Evolutionary conservation across 495 filamentous ascomycete species (phyloP).

Genomic region (Penicillium malachiteum): DNA sequence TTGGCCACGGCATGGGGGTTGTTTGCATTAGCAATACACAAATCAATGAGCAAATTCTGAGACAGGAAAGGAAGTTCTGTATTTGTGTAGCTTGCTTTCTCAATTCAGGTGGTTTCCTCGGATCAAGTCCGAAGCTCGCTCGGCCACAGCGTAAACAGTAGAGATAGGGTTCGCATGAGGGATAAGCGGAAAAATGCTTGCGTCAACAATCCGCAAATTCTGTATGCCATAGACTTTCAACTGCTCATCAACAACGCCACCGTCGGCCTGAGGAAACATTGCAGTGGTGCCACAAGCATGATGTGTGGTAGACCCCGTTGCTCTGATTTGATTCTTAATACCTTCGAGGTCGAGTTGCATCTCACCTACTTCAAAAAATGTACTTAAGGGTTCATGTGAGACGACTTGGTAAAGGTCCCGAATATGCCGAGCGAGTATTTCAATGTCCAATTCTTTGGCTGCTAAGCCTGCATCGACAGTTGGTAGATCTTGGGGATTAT

Average conservation of each 20-base stretch:
- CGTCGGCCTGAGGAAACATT: constrained; percentile 44
- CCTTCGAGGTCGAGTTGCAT: constrained; percentile 1
- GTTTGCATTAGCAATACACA: no score
- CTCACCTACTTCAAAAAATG: constrained; percentile 6
- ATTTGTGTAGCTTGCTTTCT: no score
- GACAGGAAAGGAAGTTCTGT: no score
- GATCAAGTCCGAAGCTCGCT: constrained; percentile 53
- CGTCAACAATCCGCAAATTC: constrained; percentile 54
- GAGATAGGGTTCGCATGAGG: constrained; percentile 50
- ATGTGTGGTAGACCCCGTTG: constrained; percentile 5
- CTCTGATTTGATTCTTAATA: constrained; percentile 8
- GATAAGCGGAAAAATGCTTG: constrained; percentile 51
- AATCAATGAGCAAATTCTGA: no score
- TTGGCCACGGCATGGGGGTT: no score
- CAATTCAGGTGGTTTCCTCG: neutral
- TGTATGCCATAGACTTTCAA: constrained; percentile 48
- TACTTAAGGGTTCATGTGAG: neutral
- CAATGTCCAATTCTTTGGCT: constrained; percentile 31
- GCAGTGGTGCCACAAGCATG: constrained; percentile 21
- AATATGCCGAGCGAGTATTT: constrained; percentile 26
- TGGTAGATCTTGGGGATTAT: constrained; percentile 27
- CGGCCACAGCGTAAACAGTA: constrained; percentile 53
- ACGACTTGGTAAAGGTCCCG: constrained; percentile 11
- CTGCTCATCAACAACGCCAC: constrained; percentile 49
- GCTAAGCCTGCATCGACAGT: constrained; percentile 31